phyloP scores from a whole-genome alignment of 2,329 filamentous ascomycete species.

The Corniculantispora saksenae region DNA sequence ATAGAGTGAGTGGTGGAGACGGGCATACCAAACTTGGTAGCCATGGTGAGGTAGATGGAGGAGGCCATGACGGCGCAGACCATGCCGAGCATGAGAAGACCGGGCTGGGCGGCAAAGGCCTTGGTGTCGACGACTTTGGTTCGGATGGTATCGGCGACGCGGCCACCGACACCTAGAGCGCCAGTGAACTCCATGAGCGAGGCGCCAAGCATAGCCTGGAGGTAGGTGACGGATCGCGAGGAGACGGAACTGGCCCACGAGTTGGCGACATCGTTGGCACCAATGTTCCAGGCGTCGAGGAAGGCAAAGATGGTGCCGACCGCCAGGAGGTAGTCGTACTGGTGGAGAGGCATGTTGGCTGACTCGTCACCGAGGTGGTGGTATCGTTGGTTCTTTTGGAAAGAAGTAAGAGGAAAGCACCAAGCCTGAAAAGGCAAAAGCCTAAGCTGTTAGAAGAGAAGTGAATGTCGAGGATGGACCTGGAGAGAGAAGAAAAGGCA shows the following conservation, averaged over 20 bases:
- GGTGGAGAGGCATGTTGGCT: conserved; percentile 60
- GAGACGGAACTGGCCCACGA: conserved; percentile 63
- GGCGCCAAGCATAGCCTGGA: no score
- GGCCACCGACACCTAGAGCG: background rate
- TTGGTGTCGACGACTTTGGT: background rate
- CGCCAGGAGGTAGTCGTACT: conserved; percentile 72
- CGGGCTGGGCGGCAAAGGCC: conserved; percentile 31
- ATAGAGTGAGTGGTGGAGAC: conserved; percentile 51
- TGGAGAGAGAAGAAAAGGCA: background rate
- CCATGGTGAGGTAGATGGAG: conserved; percentile 44
- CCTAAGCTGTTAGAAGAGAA: background rate
- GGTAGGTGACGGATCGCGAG: conserved; percentile 56
- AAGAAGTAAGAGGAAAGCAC: background rate
- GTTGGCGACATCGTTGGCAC: conserved; percentile 63
- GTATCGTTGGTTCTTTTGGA: background rate
- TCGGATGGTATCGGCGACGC: background rate
- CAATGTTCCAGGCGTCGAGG: conserved; percentile 78
- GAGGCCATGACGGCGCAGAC: conserved; percentile 39
- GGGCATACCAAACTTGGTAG: conserved; percentile 33
- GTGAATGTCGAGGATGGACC: background rate
- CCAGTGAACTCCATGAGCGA: background rate
- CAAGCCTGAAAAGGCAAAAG: background rate
- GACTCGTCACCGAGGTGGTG: no score
- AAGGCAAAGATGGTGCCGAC: conserved; percentile 76
- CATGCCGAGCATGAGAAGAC: conserved; percentile 44